Percentiles rank a stretch among this genome's conserved stretches.
Conservation (phyloP, 495 filamentous ascomycete genomes). For the Daldinia loculata region DNA sequence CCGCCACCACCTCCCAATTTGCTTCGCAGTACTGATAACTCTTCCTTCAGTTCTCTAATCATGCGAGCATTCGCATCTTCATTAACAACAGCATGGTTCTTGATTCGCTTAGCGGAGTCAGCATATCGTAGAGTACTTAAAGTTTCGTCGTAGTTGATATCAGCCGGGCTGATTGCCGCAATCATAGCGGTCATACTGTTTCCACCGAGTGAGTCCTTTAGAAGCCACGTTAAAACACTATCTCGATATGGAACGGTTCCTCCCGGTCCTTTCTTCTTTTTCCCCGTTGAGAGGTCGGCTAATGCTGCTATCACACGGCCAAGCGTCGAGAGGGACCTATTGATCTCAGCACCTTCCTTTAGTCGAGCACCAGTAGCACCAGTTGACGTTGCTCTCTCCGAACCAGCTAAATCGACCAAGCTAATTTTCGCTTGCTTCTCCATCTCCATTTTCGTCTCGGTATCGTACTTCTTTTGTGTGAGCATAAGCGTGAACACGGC, state of each 20-base stretch:
- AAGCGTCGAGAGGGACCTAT: conserved; percentile 93
- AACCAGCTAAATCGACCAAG: conserved; percentile 96
- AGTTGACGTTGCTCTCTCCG: conserved; percentile 93
- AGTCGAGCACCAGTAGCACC: conserved; percentile 94
- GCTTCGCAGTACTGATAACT: conserved; percentile 83
- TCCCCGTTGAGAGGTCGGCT: conserved; percentile 87
- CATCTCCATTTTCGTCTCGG: conserved; percentile 92
- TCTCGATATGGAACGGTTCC: conserved; percentile 96
- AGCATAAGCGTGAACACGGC: conserved; percentile 97
- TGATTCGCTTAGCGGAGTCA: conserved; percentile 97
- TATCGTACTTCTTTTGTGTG: conserved; percentile 91
- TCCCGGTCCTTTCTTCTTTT: conserved; percentile 76
- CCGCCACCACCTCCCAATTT: conserved; percentile 79
- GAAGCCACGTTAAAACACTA: conserved; percentile 92
- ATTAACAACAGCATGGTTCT: conserved; percentile 99
- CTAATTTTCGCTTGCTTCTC: conserved; percentile 99
- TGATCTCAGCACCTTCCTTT: conserved; percentile 99
- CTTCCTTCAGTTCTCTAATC: conserved; percentile 98
- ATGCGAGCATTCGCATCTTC: conserved; percentile 98
- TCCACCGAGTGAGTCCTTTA: conserved; percentile 97
- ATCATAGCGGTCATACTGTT: conserved; percentile 99
- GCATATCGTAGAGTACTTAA: conserved; percentile 95
- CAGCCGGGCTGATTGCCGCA: conserved; percentile 95
- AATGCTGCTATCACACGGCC: conserved; percentile 98
- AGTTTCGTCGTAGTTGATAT: conserved; percentile 99